These are phyloP conservation scores for Malassezia yamatoensis DNA, from an alignment of 1,284 basidiomycete species.

Conservation along the genomic window DNA sequence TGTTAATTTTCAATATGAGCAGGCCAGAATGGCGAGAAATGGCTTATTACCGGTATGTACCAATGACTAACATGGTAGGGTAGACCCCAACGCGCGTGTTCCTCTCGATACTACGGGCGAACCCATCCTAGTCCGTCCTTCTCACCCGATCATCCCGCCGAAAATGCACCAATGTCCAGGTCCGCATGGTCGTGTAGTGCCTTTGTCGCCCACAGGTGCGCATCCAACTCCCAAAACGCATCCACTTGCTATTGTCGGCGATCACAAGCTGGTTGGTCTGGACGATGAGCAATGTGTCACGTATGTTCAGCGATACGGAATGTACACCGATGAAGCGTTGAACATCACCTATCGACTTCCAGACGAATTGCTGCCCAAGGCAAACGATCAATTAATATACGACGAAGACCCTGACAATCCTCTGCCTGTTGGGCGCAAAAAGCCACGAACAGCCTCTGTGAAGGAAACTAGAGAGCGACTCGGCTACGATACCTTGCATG, in stretches of 20 bases:
- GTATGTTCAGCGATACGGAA: slow-evolving; percentile 39
- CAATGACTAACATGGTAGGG: slow-evolving; percentile 1
- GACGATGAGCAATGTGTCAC: slow-evolving; percentile 43
- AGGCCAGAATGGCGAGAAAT: slow-evolving; percentile 47
- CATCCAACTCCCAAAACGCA: slow-evolving; percentile 44
- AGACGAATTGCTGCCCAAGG: slow-evolving; percentile 28
- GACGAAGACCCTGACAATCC: slow-evolving; percentile 46
- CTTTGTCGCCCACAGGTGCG: slow-evolving; percentile 27
- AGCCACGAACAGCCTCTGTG: not conserved
- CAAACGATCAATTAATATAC: slow-evolving; percentile 25
- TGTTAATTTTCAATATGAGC: slow-evolving; percentile 40
- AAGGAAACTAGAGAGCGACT: slow-evolving; percentile 16
- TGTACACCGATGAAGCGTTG: slow-evolving; percentile 48
- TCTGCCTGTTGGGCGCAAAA: slow-evolving; percentile 24
- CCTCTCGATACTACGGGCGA: slow-evolving; percentile 18
- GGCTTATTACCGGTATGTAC: slow-evolving; percentile 36
- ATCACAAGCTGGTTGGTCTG: slow-evolving; percentile 38
- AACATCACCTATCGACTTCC: slow-evolving; percentile 44
- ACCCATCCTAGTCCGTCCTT: slow-evolving; percentile 15
- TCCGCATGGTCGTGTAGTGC: slow-evolving; percentile 31
- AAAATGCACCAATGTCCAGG: slow-evolving; percentile 36
- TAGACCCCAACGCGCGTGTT: slow-evolving; percentile 40
- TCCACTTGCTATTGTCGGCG: slow-evolving; percentile 41
- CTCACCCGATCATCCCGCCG: slow-evolving; percentile 30
- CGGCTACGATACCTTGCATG: slow-evolving; percentile 37